A percentile compares a stretch with the other conserved stretches of the same genome.
Evolutionary conservation across 2,329 filamentous ascomycete genomes (phyloP).

Genomic region (Neocatenulostroma microsporum): DNA sequence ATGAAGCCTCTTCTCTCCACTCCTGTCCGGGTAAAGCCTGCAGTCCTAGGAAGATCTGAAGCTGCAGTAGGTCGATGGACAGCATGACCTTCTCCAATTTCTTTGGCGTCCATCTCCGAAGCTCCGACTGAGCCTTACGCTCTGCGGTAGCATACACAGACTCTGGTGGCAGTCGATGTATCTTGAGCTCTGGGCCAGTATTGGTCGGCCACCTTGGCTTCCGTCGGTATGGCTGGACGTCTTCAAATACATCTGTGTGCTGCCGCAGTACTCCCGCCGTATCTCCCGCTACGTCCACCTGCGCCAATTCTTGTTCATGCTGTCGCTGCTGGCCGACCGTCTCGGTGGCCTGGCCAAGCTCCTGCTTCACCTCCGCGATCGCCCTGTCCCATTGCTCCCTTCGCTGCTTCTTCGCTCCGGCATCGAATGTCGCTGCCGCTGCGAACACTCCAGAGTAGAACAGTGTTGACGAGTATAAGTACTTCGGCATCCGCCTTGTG

Average conservation of each 20-base stretch:
- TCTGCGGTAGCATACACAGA: slow-evolving; percentile 37
- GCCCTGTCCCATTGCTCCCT: slow-evolving; percentile 54
- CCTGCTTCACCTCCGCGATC: slow-evolving; percentile 49
- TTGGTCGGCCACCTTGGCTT: slow-evolving; percentile 32
- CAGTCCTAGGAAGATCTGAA: slow-evolving; percentile 27
- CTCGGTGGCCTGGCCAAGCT: slow-evolving; percentile 30
- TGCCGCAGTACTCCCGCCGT: not conserved
- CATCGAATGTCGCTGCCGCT: slow-evolving; percentile 56
- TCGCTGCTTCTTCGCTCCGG: slow-evolving; percentile 50
- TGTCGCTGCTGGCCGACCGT: not conserved
- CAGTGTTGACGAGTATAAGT: slow-evolving; percentile 50
- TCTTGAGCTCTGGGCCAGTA: slow-evolving; percentile 29
- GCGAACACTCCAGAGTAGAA: slow-evolving; percentile 62
- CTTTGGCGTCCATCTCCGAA: slow-evolving; percentile 32
- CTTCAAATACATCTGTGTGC: slow-evolving; percentile 12
- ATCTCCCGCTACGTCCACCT: not conserved
- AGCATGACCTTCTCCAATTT: slow-evolving; percentile 38
- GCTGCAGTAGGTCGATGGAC: slow-evolving; percentile 34
- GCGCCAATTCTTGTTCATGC: not conserved
- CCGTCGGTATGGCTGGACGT: slow-evolving; percentile 11
- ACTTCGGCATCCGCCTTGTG: slow-evolving; percentile 45
- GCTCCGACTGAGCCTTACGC: slow-evolving; percentile 25
- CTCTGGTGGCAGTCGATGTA: slow-evolving; percentile 35
- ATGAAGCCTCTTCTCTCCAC: slow-evolving; percentile 12
- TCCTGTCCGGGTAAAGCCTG: slow-evolving; percentile 5